These are phyloP conservation scores for Solanum chacoense DNA, from an alignment of 305 asterid species.

Conservation along the genomic window DNA sequence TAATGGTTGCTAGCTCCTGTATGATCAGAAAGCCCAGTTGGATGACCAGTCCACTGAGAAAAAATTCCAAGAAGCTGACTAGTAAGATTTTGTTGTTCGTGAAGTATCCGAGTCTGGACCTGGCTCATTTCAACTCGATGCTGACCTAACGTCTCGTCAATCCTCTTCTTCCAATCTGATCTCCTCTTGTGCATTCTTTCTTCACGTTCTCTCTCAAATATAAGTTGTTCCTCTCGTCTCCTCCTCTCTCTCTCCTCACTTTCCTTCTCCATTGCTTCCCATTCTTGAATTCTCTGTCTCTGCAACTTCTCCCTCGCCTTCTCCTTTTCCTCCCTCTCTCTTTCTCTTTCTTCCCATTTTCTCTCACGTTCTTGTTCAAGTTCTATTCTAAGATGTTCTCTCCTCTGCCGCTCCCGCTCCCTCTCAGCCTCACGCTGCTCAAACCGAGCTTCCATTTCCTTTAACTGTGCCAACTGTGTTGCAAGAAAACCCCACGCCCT, in stretches of 20 bases:
- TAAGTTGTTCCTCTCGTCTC: conserved; percentile 51
- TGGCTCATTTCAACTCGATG: conserved; percentile 80
- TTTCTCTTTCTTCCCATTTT: conserved; percentile 58
- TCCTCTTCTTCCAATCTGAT: conserved; percentile 75
- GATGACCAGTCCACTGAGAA: conserved; percentile 81
- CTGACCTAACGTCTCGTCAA: conserved; percentile 56
- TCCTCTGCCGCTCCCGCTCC: conserved; percentile 58
- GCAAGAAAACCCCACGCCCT: conserved; percentile 60
- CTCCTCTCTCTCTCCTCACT: conserved; percentile 55
- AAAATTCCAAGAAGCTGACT: conserved; percentile 74
- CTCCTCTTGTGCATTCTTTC: conserved; percentile 67
- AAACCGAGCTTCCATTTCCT: conserved; percentile 62
- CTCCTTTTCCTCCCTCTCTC: conserved; percentile 44
- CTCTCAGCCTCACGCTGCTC: conserved; percentile 70
- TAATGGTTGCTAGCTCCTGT: conserved; percentile 69
- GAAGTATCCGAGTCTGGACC: conserved; percentile 69
- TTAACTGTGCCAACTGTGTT: conserved; percentile 44
- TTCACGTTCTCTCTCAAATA: conserved; percentile 64
- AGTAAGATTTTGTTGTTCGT: conserved; percentile 77
- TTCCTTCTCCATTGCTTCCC: conserved; percentile 74
- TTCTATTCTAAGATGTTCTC: conserved; percentile 45
- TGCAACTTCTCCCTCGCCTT: conserved; percentile 36
- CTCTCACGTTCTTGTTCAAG: conserved; percentile 49
- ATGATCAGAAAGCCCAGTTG: conserved; percentile 67
- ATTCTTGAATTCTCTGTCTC: conserved; percentile 58